phyloP scores from a whole-genome alignment of 345 rosid genomes.

The Bruguiera sexangula region DNA sequence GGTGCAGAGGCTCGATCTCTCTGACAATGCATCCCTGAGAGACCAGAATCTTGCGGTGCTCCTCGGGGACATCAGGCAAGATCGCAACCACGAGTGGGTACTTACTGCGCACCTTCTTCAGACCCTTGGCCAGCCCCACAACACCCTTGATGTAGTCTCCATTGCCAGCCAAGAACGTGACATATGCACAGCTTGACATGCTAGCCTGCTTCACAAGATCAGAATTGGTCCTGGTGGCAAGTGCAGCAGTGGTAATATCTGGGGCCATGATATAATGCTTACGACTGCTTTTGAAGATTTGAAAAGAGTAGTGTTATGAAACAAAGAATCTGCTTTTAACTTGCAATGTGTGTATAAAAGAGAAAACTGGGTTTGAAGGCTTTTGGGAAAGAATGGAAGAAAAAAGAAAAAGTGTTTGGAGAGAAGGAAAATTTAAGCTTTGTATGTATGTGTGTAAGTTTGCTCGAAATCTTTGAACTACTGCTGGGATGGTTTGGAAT shows the following conservation, averaged over 20 bases:
- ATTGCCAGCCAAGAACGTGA: constrained; percentile 70
- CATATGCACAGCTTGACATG: constrained; percentile 35
- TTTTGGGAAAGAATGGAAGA: neutral
- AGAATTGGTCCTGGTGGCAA: neutral
- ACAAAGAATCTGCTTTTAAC: no score
- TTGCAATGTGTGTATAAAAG: neutral
- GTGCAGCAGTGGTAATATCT: neutral
- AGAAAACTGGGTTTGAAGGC: neutral
- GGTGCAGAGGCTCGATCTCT: constrained; percentile 70
- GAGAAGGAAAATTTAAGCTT: neutral
- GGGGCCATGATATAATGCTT: constrained; percentile 15
- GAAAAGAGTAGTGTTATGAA: no score
- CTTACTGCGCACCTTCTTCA: constrained; percentile 54
- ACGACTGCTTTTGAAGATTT: neutral
- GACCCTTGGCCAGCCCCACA: constrained; percentile 75
- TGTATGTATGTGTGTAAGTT: neutral
- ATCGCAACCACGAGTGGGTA: constrained; percentile 80
- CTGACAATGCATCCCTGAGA: constrained; percentile 62
- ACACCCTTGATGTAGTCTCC: constrained; percentile 80
- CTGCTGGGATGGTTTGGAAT: neutral
- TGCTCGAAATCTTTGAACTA: neutral
- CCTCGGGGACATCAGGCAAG: constrained; percentile 78
- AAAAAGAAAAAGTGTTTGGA: neutral
- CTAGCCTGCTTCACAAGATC: constrained; percentile 24
- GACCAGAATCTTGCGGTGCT: constrained; percentile 55